These are phyloP conservation scores for Ceratorhiza oryzae-sativae DNA, from an alignment of 1,284 basidiomycete species.

Conservation along the genomic window DNA sequence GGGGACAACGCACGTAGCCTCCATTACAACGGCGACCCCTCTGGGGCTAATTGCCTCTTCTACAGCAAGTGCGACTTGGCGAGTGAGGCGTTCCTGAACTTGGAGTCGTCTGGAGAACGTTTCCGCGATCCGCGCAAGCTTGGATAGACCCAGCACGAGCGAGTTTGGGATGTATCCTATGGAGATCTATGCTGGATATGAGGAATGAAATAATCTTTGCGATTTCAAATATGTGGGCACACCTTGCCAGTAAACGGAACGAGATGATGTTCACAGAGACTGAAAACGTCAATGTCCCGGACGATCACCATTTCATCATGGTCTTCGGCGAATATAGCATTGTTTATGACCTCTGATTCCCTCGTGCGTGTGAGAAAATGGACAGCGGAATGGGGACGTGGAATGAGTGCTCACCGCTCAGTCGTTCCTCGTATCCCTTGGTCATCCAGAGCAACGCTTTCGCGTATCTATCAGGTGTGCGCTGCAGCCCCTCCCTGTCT, in stretches of 20 bases:
- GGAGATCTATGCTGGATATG: constrained; percentile 57
- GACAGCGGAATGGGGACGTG: background rate
- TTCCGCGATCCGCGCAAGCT: constrained; percentile 96
- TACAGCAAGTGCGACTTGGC: constrained; percentile 96
- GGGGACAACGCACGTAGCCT: constrained; percentile 79
- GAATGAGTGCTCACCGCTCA: constrained; percentile 67
- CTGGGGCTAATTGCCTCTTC: constrained; percentile 97
- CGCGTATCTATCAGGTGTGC: constrained; percentile 95
- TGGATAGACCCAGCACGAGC: constrained; percentile 95
- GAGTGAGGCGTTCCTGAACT: constrained; percentile 97
- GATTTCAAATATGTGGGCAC: background rate
- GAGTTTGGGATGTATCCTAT: constrained; percentile 96
- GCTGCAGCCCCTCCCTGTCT: constrained; percentile 86
- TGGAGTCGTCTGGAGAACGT: constrained; percentile 95
- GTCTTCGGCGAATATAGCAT: constrained; percentile 98
- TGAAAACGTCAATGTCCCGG: constrained; percentile 96
- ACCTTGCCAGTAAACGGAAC: constrained; percentile 99
- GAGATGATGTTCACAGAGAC: constrained; percentile 97
- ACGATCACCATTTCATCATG: constrained; percentile 99
- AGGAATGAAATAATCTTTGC: background rate
- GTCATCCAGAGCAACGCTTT: constrained; percentile 99
- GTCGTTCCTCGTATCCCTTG: constrained; percentile 93
- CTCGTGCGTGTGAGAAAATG: background rate
- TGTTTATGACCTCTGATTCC: constrained; percentile 90
- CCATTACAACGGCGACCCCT: constrained; percentile 99